Conservation (phyloP, 176 grass and related monocot species). For the Zea mays region DNA sequence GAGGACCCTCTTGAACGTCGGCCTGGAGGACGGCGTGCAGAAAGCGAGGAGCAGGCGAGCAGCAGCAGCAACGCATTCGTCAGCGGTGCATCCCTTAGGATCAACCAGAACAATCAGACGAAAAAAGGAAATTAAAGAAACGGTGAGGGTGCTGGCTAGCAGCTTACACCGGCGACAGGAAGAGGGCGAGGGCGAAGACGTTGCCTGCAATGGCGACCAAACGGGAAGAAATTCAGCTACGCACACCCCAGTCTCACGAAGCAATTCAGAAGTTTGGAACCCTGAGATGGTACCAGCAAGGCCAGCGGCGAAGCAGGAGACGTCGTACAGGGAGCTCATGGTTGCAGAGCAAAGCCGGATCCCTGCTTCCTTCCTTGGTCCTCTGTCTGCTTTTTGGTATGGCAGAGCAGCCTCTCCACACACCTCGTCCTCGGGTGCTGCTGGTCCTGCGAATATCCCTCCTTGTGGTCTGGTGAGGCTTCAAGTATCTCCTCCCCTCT, state of each 20-base stretch:
- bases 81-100: no score
- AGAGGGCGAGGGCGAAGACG: constrained; percentile 70
- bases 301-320: constrained; percentile 65
- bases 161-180: constrained; percentile 82
- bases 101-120: no score
- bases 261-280: background rate
- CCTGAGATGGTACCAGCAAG: constrained; percentile 14
- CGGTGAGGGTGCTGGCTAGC: background rate
- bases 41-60: background rate
- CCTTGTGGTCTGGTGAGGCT: constrained; percentile 14
- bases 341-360: background rate
- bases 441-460: constrained; percentile 18
- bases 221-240: background rate
- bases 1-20: constrained; percentile 78
- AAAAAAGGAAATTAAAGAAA: no score
- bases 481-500: background rate
- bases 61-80: background rate
- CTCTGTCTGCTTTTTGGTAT: no score
- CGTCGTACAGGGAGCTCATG: constrained; percentile 53
- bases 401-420: no score
- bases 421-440: no score
- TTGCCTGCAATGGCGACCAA: constrained; percentile 50
- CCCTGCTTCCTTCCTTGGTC: no score
- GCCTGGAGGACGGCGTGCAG: constrained; percentile 26
- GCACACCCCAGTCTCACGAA: background rate